Percentiles rank a stretch among this genome's conserved stretches.
phyloP scores from a whole-genome alignment of 208 protist genomes.

The Wallacemonas sp. region DNA sequence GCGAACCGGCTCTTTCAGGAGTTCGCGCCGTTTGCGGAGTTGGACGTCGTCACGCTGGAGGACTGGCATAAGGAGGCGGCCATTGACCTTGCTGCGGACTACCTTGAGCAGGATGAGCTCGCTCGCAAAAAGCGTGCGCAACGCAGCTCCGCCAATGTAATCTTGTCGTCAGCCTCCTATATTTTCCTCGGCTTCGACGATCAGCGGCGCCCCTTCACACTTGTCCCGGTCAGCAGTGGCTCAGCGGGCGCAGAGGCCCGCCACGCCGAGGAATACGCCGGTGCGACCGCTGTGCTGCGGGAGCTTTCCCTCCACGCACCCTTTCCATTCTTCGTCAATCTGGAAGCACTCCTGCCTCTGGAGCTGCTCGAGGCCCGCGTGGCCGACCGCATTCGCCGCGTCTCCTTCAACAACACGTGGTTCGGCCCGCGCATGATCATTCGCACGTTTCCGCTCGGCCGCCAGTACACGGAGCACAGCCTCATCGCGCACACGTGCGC shows the following conservation, averaged over 20 bases:
- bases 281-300: conserved; percentile 50
- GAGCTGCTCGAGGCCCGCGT: conserved; percentile 66
- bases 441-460: conserved; percentile 73
- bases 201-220: conserved; percentile 74
- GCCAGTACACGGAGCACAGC: conserved; percentile 67
- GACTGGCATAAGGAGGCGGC: conserved; percentile 47
- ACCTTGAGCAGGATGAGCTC: conserved; percentile 58
- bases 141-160: conserved; percentile 39
- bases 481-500: conserved; percentile 84
- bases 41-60: conserved; percentile 24
- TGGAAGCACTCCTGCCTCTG: conserved; percentile 60
- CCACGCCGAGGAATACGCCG: conserved; percentile 52
- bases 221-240: conserved; percentile 59
- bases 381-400: conserved; percentile 75
- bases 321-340: conserved; percentile 83
- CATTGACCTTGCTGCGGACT: conserved; percentile 47
- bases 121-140: conserved; percentile 25
- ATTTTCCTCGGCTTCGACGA: conserved; percentile 69
- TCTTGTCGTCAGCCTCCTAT: conserved; percentile 80
- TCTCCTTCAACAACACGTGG: conserved; percentile 84
- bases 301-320: conserved; percentile 56
- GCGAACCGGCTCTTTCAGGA: conserved; percentile 78
- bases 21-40: conserved; percentile 74
- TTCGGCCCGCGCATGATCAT: conserved; percentile 79
- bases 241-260: conserved; percentile 17